Evolutionary conservation across 2,329 filamentous ascomycete genomes (phyloP).

Genomic region (Aphanocladium album): DNA sequence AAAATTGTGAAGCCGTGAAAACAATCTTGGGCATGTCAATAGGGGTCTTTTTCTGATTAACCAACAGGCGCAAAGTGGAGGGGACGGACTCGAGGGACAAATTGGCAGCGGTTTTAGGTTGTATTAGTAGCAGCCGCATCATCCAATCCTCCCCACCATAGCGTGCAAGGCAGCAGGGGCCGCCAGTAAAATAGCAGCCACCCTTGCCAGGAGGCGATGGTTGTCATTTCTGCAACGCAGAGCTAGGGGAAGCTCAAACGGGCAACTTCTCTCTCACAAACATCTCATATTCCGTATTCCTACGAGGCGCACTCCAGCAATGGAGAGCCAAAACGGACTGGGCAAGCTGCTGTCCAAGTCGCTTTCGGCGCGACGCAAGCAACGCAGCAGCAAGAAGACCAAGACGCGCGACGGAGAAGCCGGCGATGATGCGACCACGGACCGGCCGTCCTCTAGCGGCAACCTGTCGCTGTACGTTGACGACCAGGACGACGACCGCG

Average conservation of each 20-base stretch:
- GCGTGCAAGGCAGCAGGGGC: neutral
- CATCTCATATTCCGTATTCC: neutral
- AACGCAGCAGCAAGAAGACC: conserved; percentile 41
- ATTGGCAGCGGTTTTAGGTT: neutral
- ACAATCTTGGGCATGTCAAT: neutral
- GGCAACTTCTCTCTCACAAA: conserved; percentile 7
- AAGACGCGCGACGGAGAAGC: conserved; percentile 30
- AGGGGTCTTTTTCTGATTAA: neutral
- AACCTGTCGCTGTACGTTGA: conserved; percentile 21
- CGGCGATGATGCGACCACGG: conserved; percentile 9
- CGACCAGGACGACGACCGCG: conserved; percentile 25
- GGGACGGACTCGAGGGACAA: neutral
- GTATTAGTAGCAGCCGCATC: neutral
- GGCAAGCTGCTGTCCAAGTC: conserved; percentile 51
- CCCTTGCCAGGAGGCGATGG: conserved; percentile 8
- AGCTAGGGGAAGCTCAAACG: neutral
- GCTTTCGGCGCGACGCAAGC: conserved; percentile 44
- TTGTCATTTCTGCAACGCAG: conserved; percentile 6
- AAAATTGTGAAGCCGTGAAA: neutral
- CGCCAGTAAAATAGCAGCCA: neutral
- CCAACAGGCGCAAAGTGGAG: neutral
- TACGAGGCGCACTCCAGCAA: neutral
- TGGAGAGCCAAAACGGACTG: conserved; percentile 29
- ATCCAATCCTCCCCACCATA: neutral
- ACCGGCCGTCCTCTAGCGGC: conserved; percentile 11